These are phyloP conservation scores for Boletus rubescentipes DNA, from an alignment of 768 basidiomycete species.

Conservation along the genomic window DNA sequence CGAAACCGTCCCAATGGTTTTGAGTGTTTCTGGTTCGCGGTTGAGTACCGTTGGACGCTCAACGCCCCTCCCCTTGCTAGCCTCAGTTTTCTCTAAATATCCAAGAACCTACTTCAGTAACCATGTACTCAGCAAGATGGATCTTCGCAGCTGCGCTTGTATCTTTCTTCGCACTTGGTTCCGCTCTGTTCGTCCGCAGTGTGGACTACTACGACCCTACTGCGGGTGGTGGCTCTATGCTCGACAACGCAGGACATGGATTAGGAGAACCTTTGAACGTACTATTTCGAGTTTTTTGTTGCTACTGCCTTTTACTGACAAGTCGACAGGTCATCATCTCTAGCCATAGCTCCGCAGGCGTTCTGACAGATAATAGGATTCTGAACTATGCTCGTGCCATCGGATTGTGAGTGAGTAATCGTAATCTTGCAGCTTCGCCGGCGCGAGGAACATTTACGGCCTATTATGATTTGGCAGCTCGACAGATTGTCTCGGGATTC, in stretches of 20 bases:
- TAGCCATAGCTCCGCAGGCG: constrained; percentile 53
- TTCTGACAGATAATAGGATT: constrained; percentile 55
- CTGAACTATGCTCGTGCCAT: constrained; percentile 58
- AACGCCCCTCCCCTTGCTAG: no score
- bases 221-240: constrained; percentile 42
- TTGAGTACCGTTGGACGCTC: no score
- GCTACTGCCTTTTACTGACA: not conserved
- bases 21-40: no score
- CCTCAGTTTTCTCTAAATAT: not conserved
- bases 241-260: constrained; percentile 40
- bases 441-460: constrained; percentile 12
- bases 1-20: no score
- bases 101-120: not conserved
- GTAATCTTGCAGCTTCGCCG: not conserved
- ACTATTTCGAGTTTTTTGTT: not conserved
- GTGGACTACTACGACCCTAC: constrained; percentile 38
- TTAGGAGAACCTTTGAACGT: constrained; percentile 47
- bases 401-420: constrained; percentile 70
- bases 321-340: constrained; percentile 56
- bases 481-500: constrained; percentile 39
- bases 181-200: not conserved
- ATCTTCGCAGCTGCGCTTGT: not conserved
- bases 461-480: constrained; percentile 24
- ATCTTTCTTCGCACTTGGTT: constrained; percentile 2
- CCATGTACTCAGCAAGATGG: not conserved